These are phyloP conservation scores for Dipteronia dyeriana DNA, from an alignment of 345 rosid genomes.

Conservation along the genomic window DNA sequence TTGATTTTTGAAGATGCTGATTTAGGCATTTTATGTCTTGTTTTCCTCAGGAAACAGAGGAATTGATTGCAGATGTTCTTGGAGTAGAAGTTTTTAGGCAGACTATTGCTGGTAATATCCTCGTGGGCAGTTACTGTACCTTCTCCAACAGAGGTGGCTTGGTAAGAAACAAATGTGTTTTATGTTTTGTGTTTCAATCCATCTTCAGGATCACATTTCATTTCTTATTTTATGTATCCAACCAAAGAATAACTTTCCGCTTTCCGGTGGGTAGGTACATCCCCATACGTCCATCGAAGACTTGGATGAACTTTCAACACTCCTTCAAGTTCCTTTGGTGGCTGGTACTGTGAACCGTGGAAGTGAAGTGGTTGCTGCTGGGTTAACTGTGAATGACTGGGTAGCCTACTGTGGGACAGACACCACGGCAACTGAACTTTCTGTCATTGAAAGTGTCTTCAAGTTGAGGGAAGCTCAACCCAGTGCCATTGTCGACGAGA, in stretches of 20 bases:
- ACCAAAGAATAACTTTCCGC: not conserved
- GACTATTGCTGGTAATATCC: slow-evolving; percentile 91
- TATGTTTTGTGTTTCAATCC: not conserved
- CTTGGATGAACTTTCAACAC: slow-evolving; percentile 90
- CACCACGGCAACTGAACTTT: slow-evolving; percentile 90
- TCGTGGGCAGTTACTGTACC: slow-evolving; percentile 88
- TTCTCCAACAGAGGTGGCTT: slow-evolving; percentile 90
- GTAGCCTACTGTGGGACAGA: slow-evolving; percentile 86
- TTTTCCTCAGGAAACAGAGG: slow-evolving; percentile 72
- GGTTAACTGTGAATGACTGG: slow-evolving; percentile 92
- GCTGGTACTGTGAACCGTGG: slow-evolving; percentile 91
- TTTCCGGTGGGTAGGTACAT: slow-evolving; percentile 58
- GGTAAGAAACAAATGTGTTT: slow-evolving; percentile 40
- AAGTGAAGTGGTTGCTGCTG: slow-evolving; percentile 81
- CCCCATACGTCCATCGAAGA: slow-evolving; percentile 95
- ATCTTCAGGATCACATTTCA: not conserved
- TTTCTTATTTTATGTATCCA: not conserved
- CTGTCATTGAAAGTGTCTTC: slow-evolving; percentile 87
- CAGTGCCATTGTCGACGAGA: slow-evolving; percentile 75
- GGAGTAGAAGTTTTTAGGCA: slow-evolving; percentile 96
- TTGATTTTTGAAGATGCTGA: slow-evolving; percentile 6
- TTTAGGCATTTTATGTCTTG: not conserved
- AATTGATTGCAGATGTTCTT: slow-evolving; percentile 90
- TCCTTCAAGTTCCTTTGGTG: slow-evolving; percentile 73
- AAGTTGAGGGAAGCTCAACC: slow-evolving; percentile 93